phyloP scores from a whole-genome alignment of 495 filamentous ascomycete species.

The Glutinoglossum americanum region DNA sequence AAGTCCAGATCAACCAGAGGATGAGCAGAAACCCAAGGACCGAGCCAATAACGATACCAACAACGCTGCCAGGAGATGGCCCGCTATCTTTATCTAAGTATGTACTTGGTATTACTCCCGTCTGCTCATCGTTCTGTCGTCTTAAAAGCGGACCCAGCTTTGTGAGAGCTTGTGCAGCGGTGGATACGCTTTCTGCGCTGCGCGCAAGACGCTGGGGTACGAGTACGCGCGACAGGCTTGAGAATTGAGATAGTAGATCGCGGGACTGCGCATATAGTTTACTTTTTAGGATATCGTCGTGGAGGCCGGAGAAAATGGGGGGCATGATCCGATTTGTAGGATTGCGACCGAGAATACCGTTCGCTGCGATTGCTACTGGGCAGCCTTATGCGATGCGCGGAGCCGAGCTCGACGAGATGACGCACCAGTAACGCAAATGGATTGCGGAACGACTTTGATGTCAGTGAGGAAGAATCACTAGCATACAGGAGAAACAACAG shows the following conservation, averaged over 20 bases:
- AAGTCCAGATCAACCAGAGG: conserved; percentile 52
- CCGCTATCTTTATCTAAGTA: conserved; percentile 40
- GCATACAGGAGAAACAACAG: background rate
- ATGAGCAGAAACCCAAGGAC: conserved; percentile 66
- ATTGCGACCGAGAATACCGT: background rate
- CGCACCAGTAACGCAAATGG: background rate
- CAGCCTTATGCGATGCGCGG: background rate
- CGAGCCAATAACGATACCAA: conserved; percentile 61
- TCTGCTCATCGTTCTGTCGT: background rate
- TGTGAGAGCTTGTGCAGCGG: background rate
- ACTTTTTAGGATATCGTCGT: background rate
- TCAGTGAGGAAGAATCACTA: background rate
- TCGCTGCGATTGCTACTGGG: background rate
- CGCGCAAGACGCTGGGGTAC: background rate
- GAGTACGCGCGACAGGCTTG: background rate
- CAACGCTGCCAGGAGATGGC: conserved; percentile 50
- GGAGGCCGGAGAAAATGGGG: background rate
- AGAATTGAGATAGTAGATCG: background rate
- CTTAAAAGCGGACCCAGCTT: background rate
- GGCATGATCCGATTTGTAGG: conserved; percentile 1
- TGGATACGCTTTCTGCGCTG: background rate
- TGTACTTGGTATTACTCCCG: conserved; percentile 33
- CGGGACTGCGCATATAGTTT: background rate
- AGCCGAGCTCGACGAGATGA: background rate
- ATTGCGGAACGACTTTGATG: background rate